A percentile compares a stretch with the other conserved stretches of the same genome.
Conservation (phyloP, 106 monocot species). For the Acorus gramineus region DNA sequence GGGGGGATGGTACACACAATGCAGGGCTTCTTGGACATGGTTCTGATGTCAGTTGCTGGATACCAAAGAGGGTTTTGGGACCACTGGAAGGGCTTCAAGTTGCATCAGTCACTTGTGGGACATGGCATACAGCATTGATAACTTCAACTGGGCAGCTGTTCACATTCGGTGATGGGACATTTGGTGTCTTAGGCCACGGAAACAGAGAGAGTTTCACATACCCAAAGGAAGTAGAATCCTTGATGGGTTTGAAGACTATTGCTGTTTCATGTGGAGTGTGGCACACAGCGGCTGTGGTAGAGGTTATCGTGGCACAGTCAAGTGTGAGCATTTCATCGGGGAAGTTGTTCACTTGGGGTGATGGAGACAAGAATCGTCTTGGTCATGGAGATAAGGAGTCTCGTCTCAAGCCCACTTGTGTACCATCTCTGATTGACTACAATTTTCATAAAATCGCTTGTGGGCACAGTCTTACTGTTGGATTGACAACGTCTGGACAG, state of each 20-base stretch:
- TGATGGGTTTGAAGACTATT: conserved; percentile 82
- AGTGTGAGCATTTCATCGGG: conserved; percentile 60
- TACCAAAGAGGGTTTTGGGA: conserved; percentile 81
- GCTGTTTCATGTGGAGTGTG: conserved; percentile 93
- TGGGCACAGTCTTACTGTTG: conserved; percentile 81
- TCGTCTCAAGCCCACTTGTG: conserved; percentile 77
- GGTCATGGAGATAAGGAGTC: conserved; percentile 87
- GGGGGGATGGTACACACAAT: conserved; percentile 93
- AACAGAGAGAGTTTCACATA: conserved; percentile 51
- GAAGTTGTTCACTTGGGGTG: conserved; percentile 96
- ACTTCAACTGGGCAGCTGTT: conserved; percentile 67
- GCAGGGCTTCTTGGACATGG: conserved; percentile 89
- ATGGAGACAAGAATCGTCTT: conserved; percentile 90
- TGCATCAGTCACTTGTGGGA: conserved; percentile 67
- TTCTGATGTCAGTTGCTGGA: conserved; percentile 73
- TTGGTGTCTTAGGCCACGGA: conserved; percentile 88
- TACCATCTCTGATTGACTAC: conserved; percentile 84
- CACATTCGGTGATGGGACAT: conserved; percentile 93
- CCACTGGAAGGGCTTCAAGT: conserved; percentile 80
- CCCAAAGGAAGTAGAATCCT: conserved; percentile 86
- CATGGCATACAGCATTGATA: conserved; percentile 89
- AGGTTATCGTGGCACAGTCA: conserved; percentile 82
- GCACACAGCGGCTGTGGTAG: conserved; percentile 90
- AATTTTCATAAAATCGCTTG: conserved; percentile 89
- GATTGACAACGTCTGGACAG: conserved; percentile 73